phyloP scores from a whole-genome alignment of 257 asterid species.

The Cruciata laevipes region DNA sequence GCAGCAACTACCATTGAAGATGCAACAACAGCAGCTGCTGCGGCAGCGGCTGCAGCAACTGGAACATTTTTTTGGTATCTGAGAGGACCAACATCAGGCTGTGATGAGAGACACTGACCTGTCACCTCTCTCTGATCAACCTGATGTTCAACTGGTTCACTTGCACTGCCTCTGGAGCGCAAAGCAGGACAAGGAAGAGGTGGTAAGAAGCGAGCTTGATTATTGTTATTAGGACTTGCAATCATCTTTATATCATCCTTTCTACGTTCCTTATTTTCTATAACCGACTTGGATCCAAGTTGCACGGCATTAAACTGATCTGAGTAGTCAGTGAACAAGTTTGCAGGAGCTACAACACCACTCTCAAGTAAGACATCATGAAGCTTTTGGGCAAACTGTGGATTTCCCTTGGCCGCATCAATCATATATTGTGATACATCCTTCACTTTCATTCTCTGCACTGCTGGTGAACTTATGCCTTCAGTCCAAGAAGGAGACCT shows the following conservation, averaged over 20 bases:
- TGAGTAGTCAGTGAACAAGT: conserved; percentile 67
- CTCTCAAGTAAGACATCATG: conserved; percentile 90
- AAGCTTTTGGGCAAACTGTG: conserved; percentile 88
- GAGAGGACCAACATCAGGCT: conserved; percentile 31
- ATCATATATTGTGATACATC: conserved; percentile 94
- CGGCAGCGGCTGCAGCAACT: conserved; percentile 81
- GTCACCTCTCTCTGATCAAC: conserved; percentile 28
- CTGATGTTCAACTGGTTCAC: conserved; percentile 34
- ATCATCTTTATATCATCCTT: conserved; percentile 26
- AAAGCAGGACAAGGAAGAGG: conserved; percentile 60
- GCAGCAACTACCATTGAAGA: conserved; percentile 91
- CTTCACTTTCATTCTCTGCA: conserved; percentile 71
- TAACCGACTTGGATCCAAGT: conserved; percentile 32
- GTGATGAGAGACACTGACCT: conserved; percentile 31
- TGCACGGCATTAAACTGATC: conserved; percentile 36
- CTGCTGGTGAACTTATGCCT: conserved; percentile 92
- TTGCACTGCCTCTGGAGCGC: conserved; percentile 33
- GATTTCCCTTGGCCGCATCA: conserved; percentile 94
- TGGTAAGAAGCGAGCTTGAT: conserved; percentile 51
- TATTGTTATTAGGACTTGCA: conserved; percentile 28
- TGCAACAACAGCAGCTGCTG: conserved; percentile 91
- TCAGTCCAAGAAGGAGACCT: conserved; percentile 99
- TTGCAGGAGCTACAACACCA: conserved; percentile 93
- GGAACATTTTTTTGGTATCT: conserved; percentile 51
- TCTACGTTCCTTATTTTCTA: conserved; percentile 36